Base-by-base conservation (phyloP, 2,329 filamentous ascomycete species). In the Fusarium oxysporum region DNA sequence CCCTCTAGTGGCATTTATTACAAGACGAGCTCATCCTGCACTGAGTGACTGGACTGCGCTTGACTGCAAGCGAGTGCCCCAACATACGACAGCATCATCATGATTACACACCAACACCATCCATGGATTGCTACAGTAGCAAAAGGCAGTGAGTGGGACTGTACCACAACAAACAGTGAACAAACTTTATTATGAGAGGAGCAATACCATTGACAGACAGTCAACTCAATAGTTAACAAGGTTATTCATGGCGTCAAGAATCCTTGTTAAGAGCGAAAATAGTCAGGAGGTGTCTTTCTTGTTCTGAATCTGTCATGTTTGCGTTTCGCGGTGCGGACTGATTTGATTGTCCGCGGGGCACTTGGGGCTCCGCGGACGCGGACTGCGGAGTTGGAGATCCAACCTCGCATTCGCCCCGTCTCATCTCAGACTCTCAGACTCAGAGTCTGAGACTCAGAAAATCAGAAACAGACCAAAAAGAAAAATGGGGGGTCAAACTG, bases 361-460 rank as follows among this genome's bases (percentile, higher is more conserved):
- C 40, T 33, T 30, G 38, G 33, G 45, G 61, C 48, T 60, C 60
- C 72, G 54, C 54, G 54, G 54, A 57, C 68, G 71, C 75, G 74
- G 68, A 67, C 32, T 74, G 70, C 72, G 74, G 74, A 76, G 65
- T 76, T 71, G 63, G 68, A 53, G 54, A 51, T 66, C 25, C 25
- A 53, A 57, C 30, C 53, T 41, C 12, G n/a, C 41, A 40, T 40
- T 40, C 59, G 19, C 28, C 53, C 28, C 41, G 21, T 35, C 54
- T 41, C 23, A 45, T 57, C 59, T 30, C 19, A 45, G 32, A 50
- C 21, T 38, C 59, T 37, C 30, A 41, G 33, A 37, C n/a, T 53
- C 33, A 38, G 50, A 37, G 32, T 25, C 32, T 21, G 48, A 51
- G 47, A 53, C 12, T 38, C 50, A 53, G 33, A 53, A 16, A 53